phyloP scores from a whole-genome alignment of 2,329 filamentous ascomycete species.

The Alternaria tenuissima region DNA sequence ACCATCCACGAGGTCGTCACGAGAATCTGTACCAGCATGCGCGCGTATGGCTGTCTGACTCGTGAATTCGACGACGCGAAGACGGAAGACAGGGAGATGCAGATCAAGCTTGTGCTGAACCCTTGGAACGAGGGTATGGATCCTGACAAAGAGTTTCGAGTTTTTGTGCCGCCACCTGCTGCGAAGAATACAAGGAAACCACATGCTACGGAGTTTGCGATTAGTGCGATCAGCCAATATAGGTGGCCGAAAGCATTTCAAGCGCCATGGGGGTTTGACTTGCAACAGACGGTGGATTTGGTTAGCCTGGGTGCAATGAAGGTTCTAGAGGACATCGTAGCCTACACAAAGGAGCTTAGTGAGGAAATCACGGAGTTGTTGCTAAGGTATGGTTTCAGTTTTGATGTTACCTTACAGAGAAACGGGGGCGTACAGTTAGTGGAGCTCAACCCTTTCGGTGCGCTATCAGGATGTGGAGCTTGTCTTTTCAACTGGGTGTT shows the following conservation, averaged over 20 bases:
- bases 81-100: constrained; percentile 21
- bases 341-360: constrained; percentile 4
- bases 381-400: constrained; percentile 53
- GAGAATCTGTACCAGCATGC: constrained; percentile 52
- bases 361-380: constrained; percentile 33
- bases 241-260: constrained; percentile 16
- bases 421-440: constrained; percentile 45
- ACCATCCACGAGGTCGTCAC: constrained; percentile 14
- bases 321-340: constrained; percentile 5
- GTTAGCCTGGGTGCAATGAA: constrained; percentile 6
- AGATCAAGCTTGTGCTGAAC: constrained; percentile 51
- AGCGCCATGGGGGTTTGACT: not conserved
- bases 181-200: not conserved
- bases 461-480: constrained; percentile 55
- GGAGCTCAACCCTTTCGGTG: constrained; percentile 58
- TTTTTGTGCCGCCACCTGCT: constrained; percentile 54
- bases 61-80: constrained; percentile 23
- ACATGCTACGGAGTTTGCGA: not conserved
- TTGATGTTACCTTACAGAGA: constrained; percentile 55
- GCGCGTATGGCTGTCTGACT: constrained; percentile 48
- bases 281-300: constrained; percentile 1
- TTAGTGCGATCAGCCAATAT: constrained; percentile 26
- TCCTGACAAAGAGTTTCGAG: constrained; percentile 53
- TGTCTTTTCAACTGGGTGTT: constrained; percentile 59
- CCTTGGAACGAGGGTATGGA: constrained; percentile 55